phyloP scores from a whole-genome alignment of 108 stramenopile genomes.

The Schizochytrium sp. region DNA sequence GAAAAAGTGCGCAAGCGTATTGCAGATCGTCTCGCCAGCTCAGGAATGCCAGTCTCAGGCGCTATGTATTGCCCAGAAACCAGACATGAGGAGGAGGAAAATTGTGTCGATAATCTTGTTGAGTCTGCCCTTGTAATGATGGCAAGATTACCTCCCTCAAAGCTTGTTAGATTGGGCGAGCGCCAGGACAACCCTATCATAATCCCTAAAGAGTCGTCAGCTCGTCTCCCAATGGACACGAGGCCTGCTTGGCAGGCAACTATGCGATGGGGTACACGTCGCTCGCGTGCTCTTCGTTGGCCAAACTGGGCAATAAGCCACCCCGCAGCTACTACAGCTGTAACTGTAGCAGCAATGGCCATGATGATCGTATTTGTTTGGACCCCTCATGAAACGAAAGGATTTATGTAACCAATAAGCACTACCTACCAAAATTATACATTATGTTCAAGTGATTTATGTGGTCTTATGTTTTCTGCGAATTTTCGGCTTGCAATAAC shows the following conservation, averaged over 20 bases:
- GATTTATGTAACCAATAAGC: too few relatives aligned
- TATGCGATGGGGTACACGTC: background rate
- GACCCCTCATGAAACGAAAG: background rate
- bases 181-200: background rate
- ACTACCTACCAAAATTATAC: too few relatives aligned
- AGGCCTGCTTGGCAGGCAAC: background rate
- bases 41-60: background rate
- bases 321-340: background rate
- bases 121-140: constrained; percentile 35
- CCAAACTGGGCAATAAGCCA: constrained; percentile 22
- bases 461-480: too few relatives aligned
- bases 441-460: too few relatives aligned
- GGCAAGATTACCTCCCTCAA: background rate
- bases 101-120: constrained; percentile 31
- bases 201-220: background rate
- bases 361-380: background rate
- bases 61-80: background rate
- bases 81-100: constrained; percentile 16
- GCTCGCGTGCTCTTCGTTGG: too few relatives aligned
- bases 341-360: constrained; percentile 5
- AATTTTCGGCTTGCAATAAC: too few relatives aligned
- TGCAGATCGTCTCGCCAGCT: background rate
- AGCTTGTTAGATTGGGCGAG: background rate
- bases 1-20: background rate
- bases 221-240: background rate